Percentiles rank a stretch among this genome's conserved stretches.
phyloP scores from a whole-genome alignment of 768 basidiomycete species.

The Pleurotus eryngii region DNA sequence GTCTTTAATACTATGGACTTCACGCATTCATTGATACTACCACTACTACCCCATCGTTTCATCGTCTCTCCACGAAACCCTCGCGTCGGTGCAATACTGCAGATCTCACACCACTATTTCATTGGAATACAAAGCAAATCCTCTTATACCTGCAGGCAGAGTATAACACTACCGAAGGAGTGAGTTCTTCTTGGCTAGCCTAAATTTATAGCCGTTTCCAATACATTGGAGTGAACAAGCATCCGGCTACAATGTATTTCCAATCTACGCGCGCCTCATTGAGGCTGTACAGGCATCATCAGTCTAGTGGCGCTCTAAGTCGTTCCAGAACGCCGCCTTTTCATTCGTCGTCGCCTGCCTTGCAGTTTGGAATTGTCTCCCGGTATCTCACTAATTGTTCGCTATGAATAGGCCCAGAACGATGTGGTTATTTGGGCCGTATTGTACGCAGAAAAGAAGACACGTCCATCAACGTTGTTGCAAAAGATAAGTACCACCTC shows the following conservation, averaged over 20 bases:
- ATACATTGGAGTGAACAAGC: background rate
- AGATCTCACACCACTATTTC: constrained; percentile 83
- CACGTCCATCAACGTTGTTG: constrained; percentile 59
- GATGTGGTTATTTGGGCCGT: constrained; percentile 86
- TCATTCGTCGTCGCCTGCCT: background rate
- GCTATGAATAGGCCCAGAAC: constrained; percentile 51
- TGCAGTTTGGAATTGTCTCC: background rate
- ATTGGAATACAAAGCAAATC: constrained; percentile 95
- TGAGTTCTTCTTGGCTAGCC: constrained; percentile 33
- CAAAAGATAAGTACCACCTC: constrained; percentile 83
- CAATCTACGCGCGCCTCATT: background rate
- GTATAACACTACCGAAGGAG: constrained; percentile 58
- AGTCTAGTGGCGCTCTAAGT: constrained; percentile 6
- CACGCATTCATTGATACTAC: background rate
- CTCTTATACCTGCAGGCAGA: constrained; percentile 85
- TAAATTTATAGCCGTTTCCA: background rate
- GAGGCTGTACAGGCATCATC: background rate
- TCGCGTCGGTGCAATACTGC: constrained; percentile 3
- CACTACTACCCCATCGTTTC: background rate
- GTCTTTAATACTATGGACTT: too few relatives aligned
- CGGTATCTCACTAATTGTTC: background rate
- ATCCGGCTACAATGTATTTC: background rate
- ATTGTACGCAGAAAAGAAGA: constrained; percentile 82
- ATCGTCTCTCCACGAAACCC: background rate
- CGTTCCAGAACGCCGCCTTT: background rate